Conservation (phyloP, 1,139 yeast species). For the Yamadazyma siamensis region DNA sequence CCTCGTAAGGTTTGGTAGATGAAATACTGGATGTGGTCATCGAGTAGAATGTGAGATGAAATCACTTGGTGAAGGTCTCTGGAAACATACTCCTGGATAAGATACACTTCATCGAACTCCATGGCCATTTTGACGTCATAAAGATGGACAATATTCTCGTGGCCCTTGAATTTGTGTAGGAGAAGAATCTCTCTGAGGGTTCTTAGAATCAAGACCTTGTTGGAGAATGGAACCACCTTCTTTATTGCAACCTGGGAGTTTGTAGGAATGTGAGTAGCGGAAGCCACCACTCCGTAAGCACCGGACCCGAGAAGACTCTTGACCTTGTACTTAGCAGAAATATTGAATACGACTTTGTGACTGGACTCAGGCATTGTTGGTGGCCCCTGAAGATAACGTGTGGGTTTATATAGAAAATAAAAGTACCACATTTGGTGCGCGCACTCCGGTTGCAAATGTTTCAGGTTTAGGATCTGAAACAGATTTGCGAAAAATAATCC, state of each 20-base stretch:
- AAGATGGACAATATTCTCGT: slow-evolving; percentile 40
- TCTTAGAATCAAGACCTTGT: slow-evolving; percentile 34
- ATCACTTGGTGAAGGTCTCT: slow-evolving; percentile 63
- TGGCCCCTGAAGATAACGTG: too few relatives aligned
- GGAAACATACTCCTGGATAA: slow-evolving; percentile 72
- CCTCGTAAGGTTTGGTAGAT: slow-evolving; percentile 64
- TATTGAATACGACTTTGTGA: slow-evolving; percentile 13
- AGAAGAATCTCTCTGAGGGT: slow-evolving; percentile 42
- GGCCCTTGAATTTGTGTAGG: slow-evolving; percentile 31
- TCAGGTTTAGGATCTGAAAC: too few relatives aligned
- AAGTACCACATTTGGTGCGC: slow-evolving; percentile 6
- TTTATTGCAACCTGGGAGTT: slow-evolving; percentile 41
- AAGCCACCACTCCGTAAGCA: slow-evolving; percentile 44
- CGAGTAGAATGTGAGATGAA: slow-evolving; percentile 45
- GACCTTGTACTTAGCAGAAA: slow-evolving; percentile 36
- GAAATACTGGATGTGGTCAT: slow-evolving; percentile 68
- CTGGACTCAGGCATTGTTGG: not conserved
- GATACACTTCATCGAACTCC: slow-evolving; percentile 59
- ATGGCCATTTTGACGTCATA: slow-evolving; percentile 38
- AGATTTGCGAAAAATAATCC: too few relatives aligned
- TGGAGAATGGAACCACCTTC: slow-evolving; percentile 39
- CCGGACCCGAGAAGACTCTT: slow-evolving; percentile 44
- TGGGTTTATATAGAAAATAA: slow-evolving; percentile 1
- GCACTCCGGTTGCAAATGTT: slow-evolving; percentile 6
- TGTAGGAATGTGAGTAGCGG: slow-evolving; percentile 38